Conservation (phyloP, 306 rosid species). For the Sechiopsis laciniata region DNA sequence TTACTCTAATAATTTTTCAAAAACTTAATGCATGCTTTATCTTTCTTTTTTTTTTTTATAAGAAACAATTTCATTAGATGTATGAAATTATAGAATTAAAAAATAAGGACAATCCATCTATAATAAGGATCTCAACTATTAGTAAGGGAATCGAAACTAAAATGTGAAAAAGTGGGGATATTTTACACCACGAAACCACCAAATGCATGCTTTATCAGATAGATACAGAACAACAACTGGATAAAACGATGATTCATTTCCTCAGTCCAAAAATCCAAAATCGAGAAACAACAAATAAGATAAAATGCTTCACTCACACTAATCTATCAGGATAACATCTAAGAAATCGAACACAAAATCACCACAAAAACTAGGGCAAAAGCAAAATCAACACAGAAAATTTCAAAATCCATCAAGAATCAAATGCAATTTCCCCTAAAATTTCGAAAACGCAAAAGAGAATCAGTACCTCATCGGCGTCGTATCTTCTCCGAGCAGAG, state of each 20-base stretch:
- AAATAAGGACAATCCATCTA: too few relatives aligned
- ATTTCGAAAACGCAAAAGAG: background rate
- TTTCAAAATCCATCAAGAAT: background rate
- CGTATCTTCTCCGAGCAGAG: conserved; percentile 36
- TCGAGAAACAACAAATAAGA: background rate
- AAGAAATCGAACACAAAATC: background rate
- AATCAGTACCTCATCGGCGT: conserved; percentile 18
- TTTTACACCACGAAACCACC: too few relatives aligned
- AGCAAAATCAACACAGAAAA: background rate
- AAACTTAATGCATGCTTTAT: background rate
- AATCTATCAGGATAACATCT: background rate
- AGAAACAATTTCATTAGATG: too few relatives aligned
- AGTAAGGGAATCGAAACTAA: too few relatives aligned
- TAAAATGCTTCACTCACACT: background rate
- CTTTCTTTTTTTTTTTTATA: too few relatives aligned
- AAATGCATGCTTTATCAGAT: background rate
- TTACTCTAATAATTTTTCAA: too few relatives aligned
- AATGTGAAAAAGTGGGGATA: too few relatives aligned
- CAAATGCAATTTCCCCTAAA: background rate
- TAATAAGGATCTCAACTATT: too few relatives aligned
- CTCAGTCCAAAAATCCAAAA: background rate
- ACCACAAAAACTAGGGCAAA: background rate
- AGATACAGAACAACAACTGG: background rate
- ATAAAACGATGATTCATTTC: background rate
- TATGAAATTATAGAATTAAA: too few relatives aligned